phyloP scores from a whole-genome alignment of 1,139 yeast species.

The Yamadazyma dendronema region DNA sequence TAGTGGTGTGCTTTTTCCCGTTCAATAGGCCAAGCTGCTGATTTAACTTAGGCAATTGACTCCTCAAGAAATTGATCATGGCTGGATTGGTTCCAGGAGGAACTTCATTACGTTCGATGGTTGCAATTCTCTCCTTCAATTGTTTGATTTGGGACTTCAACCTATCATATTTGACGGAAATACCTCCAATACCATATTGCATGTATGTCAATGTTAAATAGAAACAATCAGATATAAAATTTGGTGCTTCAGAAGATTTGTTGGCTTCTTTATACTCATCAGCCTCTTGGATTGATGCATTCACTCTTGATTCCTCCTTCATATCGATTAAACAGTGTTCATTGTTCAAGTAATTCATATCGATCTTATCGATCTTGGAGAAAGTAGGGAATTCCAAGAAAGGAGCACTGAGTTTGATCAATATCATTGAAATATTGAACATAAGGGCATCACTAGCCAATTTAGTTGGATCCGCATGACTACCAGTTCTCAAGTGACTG shows the following conservation, averaged over 20 bases:
- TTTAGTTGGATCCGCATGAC: conserved; percentile 68
- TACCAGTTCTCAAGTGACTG: conserved; percentile 85
- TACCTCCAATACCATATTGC: conserved; percentile 89
- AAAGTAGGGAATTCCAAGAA: conserved; percentile 66
- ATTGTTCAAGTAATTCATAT: conserved; percentile 56
- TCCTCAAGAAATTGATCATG: conserved; percentile 29
- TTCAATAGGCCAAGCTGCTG: conserved; percentile 37
- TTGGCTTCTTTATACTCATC: conserved; percentile 46
- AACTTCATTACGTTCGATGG: conserved; percentile 34
- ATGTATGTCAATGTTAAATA: conserved; percentile 74
- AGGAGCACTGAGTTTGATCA: conserved; percentile 77
- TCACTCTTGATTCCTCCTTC: conserved; percentile 77
- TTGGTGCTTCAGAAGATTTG: conserved; percentile 36
- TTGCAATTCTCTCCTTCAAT: conserved; percentile 49
- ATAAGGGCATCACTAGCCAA: conserved; percentile 80
- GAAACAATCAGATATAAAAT: conserved; percentile 88
- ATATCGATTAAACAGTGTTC: conserved; percentile 53
- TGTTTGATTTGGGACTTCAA: conserved; percentile 53
- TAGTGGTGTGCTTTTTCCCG: conserved; percentile 52
- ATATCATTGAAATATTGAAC: conserved; percentile 68
- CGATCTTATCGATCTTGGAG: conserved; percentile 72
- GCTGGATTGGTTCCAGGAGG: conserved; percentile 30
- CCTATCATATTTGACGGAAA: conserved; percentile 56
- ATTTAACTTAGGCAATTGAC: conserved; percentile 47
- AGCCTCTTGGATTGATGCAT: conserved; percentile 72